These are phyloP conservation scores for Neofusicoccum ribis DNA, from an alignment of 2,329 filamentous ascomycete genomes.

Conservation along the genomic window DNA sequence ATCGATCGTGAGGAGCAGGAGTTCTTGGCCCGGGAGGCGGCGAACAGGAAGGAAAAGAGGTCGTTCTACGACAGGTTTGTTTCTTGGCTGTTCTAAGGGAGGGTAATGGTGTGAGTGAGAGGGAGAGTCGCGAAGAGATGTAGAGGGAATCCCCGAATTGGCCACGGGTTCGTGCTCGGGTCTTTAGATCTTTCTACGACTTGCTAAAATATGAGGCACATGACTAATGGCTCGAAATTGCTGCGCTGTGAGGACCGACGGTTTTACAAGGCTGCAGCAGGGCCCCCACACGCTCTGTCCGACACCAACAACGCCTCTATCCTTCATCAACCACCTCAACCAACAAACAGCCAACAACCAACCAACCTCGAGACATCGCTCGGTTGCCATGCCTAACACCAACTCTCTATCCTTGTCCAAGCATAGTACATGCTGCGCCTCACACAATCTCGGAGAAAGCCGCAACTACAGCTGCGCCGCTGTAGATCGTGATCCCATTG, in stretches of 20 bases:
- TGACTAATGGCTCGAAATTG: not conserved
- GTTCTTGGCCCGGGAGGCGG: conserved; percentile 60
- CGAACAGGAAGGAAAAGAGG: conserved; percentile 36
- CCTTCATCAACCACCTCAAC: too few species aligned
- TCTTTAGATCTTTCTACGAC: not conserved
- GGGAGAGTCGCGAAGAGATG: not conserved
- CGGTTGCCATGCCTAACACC: too few species aligned
- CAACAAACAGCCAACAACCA: too few species aligned
- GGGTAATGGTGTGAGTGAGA: not conserved
- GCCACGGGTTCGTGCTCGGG: not conserved
- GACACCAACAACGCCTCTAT: not conserved
- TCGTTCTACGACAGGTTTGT: conserved; percentile 60
- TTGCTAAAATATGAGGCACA: conserved; percentile 3
- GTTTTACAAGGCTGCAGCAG: too few species aligned
- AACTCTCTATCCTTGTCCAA: too few species aligned
- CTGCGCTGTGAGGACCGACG: not conserved
- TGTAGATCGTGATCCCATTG: too few species aligned
- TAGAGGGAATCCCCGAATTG: not conserved
- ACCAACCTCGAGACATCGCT: too few species aligned
- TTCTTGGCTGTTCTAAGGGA: conserved; percentile 61
- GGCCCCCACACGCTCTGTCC: too few species aligned
- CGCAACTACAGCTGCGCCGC: too few species aligned
- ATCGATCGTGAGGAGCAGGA: conserved; percentile 73
- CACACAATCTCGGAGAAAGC: too few species aligned
- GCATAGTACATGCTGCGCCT: too few species aligned